Base-by-base conservation (phyloP, 2,329 filamentous ascomycete genomes). In the Cladophialophora yegresii region DNA sequence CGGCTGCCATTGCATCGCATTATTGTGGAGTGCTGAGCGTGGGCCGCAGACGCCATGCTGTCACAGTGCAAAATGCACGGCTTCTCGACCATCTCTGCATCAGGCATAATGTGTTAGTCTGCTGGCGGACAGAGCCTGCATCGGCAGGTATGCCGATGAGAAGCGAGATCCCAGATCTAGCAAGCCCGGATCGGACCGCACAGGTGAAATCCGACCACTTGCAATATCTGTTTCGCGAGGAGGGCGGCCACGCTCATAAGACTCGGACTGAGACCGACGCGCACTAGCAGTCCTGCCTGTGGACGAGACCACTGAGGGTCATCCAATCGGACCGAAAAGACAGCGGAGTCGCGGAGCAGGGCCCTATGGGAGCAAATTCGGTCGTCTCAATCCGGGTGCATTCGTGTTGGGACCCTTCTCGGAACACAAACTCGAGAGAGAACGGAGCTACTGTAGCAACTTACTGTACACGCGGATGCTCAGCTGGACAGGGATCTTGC, bases 401-500 rank as follows among this genome's bases (percentile, higher is more conserved):
- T 43, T 43, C 36, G 36, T 43, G 3, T 43, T 6, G 36, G 5
- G 4, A n/a, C n/a, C 16, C 36, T 3, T n/a, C 36, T n/a, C 36
- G 16, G 13, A 43, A n/a, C 36, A 43, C 36, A 16, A 43, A n/a
- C 36, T 6, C 4, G 16, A 40, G 7, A 43, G 36, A 16, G n/a
- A n/a, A 13, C 16, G 36, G 36, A 20, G 36, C 36, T 8, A n/a
- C n/a, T n/a, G n/a, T n/a, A 43, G 13, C 36, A 43, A 43, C 13
- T 4, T 40, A 40, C 36, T 16, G 13, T 4, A 6, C 36, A 50
- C 23, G 22, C 8, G 20, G 3, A 50, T 23, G 12, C 22, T 58
- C 55, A 58, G 55, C 55, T 58, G 36, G 26, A 58, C 55, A 58
- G 55, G 55, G 55, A 49, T 49, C 22, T 22, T 23, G 40, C 20